Conservation (phyloP, 2,329 filamentous ascomycete genomes). For the Aspergillus ruber region DNA sequence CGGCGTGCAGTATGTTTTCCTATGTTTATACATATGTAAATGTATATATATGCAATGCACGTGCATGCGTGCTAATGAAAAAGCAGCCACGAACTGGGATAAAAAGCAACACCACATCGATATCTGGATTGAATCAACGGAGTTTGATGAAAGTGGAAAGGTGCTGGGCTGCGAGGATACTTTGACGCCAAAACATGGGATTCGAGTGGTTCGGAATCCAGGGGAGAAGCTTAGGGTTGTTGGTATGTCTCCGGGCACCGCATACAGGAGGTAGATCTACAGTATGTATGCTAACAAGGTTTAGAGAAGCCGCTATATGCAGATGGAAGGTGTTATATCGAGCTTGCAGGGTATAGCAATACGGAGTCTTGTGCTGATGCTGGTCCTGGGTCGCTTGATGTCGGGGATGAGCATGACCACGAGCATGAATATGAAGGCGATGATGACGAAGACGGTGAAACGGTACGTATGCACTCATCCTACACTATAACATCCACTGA, state of each 20-base stretch:
- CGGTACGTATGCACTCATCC: background rate
- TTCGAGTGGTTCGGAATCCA: constrained; percentile 2
- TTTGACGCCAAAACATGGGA: constrained; percentile 2
- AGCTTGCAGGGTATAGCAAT: background rate
- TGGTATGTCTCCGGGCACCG: background rate
- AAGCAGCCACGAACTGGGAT: constrained; percentile 3
- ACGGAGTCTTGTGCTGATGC: background rate
- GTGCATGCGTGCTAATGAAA: background rate
- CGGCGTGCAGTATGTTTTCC: constrained; percentile 4
- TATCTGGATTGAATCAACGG: constrained; percentile 6
- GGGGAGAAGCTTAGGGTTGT: background rate
- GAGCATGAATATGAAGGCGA: background rate
- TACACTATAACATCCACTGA: background rate
- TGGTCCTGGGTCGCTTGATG: background rate
- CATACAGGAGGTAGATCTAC: background rate
- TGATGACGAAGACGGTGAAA: background rate
- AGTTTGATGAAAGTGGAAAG: background rate
- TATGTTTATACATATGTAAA: background rate
- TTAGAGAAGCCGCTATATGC: background rate
- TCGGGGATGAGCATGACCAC: background rate
- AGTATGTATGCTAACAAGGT: background rate
- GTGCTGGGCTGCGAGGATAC: constrained; percentile 6
- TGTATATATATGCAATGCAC: too few species aligned
- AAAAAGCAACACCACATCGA: constrained; percentile 6
- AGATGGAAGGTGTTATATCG: background rate